phyloP scores from a whole-genome alignment of 768 basidiomycete genomes.

The Tulasnella sp. region DNA sequence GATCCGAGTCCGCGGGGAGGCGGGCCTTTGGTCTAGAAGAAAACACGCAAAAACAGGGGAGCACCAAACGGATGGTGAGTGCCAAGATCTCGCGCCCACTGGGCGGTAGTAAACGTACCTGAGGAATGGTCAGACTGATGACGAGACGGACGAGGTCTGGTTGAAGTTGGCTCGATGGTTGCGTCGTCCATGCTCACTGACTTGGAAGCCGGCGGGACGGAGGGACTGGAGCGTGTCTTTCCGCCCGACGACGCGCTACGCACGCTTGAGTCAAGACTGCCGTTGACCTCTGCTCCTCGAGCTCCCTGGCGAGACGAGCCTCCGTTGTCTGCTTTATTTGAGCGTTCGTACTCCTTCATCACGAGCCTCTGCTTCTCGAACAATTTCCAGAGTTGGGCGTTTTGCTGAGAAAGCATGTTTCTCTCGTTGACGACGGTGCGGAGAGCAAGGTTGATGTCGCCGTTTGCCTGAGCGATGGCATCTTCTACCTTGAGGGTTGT shows the following conservation, averaged over 20 bases:
- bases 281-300: constrained; percentile 13
- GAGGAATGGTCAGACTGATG: constrained; percentile 32
- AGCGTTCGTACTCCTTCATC: constrained; percentile 85
- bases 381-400: constrained; percentile 91
- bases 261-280: constrained; percentile 49
- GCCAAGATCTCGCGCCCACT: background rate
- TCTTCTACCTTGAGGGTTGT: constrained; percentile 56
- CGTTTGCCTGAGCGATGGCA: constrained; percentile 45
- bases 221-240: constrained; percentile 34
- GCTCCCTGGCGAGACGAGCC: background rate
- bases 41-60: background rate
- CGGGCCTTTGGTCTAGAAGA: constrained; percentile 5
- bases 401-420: constrained; percentile 78
- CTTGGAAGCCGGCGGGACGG: constrained; percentile 35
- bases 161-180: constrained; percentile 46
- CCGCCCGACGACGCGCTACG: constrained; percentile 37
- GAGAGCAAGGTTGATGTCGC: constrained; percentile 54
- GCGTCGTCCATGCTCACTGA: constrained; percentile 39
- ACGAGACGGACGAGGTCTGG: constrained; percentile 13
- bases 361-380: constrained; percentile 95
- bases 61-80: background rate
- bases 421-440: constrained; percentile 79
- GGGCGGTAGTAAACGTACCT: background rate
- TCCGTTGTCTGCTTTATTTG: background rate
- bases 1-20: background rate